Evolutionary conservation across 108 stramenopile species (phyloP).

Genomic region (Seminavis robusta): DNA sequence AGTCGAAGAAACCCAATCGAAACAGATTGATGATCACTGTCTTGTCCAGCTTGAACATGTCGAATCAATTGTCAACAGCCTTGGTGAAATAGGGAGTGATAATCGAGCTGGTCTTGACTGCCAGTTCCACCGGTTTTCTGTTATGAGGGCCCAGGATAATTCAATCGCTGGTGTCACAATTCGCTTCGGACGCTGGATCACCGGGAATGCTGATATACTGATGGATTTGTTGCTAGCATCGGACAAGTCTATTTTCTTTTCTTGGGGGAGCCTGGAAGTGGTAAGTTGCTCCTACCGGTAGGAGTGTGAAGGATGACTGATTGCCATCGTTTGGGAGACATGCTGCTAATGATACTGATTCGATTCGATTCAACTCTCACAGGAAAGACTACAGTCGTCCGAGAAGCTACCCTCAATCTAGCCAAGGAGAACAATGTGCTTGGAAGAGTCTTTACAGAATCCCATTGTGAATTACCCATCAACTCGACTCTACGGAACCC

Average conservation of each 20-base stretch:
- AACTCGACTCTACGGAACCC: no score
- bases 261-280: conserved; percentile 23
- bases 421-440: conserved; percentile 24
- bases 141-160: conserved; percentile 17
- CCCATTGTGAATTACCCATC: no score
- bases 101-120: conserved; percentile 31
- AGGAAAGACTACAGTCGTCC: conserved; percentile 41
- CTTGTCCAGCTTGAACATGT: no score
- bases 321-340: no score
- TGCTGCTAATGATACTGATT: no score
- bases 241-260: conserved; percentile 16
- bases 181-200: conserved; percentile 40
- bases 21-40: no score
- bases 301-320: no score
- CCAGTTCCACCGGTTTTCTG: conserved; percentile 34
- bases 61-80: conserved; percentile 3
- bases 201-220: conserved; percentile 41
- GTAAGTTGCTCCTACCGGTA: no score
- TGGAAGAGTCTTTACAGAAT: no score
- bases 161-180: conserved; percentile 42
- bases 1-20: no score
- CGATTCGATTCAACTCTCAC: no score
- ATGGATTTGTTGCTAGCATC: conserved; percentile 31
- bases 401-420: conserved; percentile 21
- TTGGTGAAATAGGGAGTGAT: conserved; percentile 25